A percentile compares a stretch with the other conserved stretches of the same genome.
Evolutionary conservation across 805 yeast species (phyloP).

Genomic region (Groenewaldozyma salmanticensis): DNA sequence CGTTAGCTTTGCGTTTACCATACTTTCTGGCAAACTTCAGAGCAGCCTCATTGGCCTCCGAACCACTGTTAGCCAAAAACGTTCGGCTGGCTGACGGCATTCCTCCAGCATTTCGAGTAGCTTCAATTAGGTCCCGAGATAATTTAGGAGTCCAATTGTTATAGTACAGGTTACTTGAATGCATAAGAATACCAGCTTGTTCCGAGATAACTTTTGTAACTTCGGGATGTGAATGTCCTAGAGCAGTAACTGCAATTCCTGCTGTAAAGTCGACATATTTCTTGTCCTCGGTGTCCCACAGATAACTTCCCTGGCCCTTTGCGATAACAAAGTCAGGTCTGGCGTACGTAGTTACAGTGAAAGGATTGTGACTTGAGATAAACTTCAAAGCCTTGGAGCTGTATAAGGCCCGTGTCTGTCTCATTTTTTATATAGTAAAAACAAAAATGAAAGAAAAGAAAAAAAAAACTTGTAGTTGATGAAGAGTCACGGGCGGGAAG

Average conservation of each 20-base stretch:
- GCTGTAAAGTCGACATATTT: constrained; percentile 86
- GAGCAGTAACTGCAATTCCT: constrained; percentile 93
- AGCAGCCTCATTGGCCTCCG: constrained; percentile 77
- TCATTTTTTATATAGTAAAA: not conserved
- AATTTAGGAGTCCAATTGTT: constrained; percentile 78
- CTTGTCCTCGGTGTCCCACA: constrained; percentile 69
- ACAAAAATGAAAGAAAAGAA: too few species aligned
- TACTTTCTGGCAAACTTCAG: constrained; percentile 71
- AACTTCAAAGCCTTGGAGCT: constrained; percentile 2
- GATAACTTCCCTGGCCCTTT: constrained; percentile 69
- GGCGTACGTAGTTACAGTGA: constrained; percentile 30
- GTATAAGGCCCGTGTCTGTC: not conserved
- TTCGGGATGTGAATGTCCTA: constrained; percentile 78
- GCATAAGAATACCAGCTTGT: constrained; percentile 67
- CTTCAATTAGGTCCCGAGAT: constrained; percentile 57
- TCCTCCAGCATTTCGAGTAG: constrained; percentile 65
- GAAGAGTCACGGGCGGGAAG: not conserved
- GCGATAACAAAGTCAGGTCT: constrained; percentile 53
- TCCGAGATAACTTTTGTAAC: constrained; percentile 60
- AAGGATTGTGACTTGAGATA: constrained; percentile 9
- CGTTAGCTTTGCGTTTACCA: constrained; percentile 46
- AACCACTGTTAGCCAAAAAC: constrained; percentile 60
- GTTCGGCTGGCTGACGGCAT: constrained; percentile 74
- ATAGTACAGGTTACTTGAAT: constrained; percentile 77
- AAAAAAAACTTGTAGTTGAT: not conserved